Conservation (phyloP, 768 basidiomycete genomes). For the Leccinum rimulosum region DNA sequence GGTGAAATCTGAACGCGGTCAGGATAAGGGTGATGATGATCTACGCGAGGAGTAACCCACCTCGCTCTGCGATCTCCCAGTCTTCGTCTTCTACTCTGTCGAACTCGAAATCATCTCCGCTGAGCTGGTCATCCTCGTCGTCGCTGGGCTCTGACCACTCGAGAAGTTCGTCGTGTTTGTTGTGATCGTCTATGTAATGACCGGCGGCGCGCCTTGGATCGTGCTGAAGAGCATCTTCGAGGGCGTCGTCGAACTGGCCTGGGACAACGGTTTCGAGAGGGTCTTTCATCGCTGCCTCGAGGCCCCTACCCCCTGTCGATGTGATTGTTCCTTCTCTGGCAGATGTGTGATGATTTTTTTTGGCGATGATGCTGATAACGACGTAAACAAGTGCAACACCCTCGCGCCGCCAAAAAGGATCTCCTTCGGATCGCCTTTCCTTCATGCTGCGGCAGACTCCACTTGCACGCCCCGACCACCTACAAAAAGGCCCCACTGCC, state of each 20-base stretch:
- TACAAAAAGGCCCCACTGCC: slow-evolving; percentile 9
- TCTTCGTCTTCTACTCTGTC: slow-evolving; percentile 81
- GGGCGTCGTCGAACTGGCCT: slow-evolving; percentile 66
- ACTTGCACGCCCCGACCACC: background rate
- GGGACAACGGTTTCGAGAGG: slow-evolving; percentile 37
- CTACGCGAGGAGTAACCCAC: slow-evolving; percentile 36
- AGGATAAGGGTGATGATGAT: background rate
- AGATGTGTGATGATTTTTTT: background rate
- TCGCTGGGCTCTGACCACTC: slow-evolving; percentile 31
- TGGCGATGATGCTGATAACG: background rate
- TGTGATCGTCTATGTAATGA: slow-evolving; percentile 44
- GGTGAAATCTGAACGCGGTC: slow-evolving; percentile 75
- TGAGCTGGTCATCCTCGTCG: slow-evolving; percentile 30
- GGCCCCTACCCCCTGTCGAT: background rate
- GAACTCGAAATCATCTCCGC: slow-evolving; percentile 53
- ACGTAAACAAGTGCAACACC: slow-evolving; percentile 22
- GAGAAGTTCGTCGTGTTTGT: slow-evolving; percentile 18
- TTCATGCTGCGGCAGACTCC: slow-evolving; percentile 1
- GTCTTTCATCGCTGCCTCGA: slow-evolving; percentile 14
- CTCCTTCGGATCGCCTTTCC: slow-evolving; percentile 1
- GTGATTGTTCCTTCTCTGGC: background rate
- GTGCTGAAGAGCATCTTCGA: slow-evolving; percentile 28
- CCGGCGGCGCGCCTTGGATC: slow-evolving; percentile 29
- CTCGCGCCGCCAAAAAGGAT: slow-evolving; percentile 6
- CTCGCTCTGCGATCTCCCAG: slow-evolving; percentile 84